phyloP scores from a whole-genome alignment of 2,329 filamentous ascomycete species.

The Neofusicoccum sp. region DNA sequence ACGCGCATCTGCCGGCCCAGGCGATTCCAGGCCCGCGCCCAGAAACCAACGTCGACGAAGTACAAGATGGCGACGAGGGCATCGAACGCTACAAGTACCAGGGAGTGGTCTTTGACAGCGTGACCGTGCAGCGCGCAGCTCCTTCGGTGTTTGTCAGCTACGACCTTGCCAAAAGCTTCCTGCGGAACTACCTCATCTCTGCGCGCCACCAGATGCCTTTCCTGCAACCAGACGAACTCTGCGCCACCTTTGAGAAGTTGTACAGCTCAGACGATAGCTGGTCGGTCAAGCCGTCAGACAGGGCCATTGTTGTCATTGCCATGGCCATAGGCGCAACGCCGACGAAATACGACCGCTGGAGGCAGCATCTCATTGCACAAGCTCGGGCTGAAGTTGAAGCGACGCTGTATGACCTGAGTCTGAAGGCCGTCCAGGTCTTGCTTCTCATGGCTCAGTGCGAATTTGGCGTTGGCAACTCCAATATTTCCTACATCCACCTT shows the following conservation, averaged over 20 bases:
- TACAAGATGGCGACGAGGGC: not conserved
- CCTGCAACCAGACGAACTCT: not conserved
- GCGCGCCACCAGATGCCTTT: not conserved
- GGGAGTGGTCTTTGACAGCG: not conserved
- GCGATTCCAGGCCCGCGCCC: not conserved
- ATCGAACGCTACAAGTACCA: slow-evolving; percentile 10
- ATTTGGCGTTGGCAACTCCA: not conserved
- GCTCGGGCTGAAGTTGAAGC: not conserved
- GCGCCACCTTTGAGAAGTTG: not conserved
- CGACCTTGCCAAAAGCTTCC: slow-evolving; percentile 2
- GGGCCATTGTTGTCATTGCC: not conserved
- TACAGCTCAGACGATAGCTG: not conserved
- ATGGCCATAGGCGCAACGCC: slow-evolving; percentile 8
- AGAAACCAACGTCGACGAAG: not conserved
- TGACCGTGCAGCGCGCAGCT: not conserved
- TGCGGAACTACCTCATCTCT: not conserved
- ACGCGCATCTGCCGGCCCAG: not conserved
- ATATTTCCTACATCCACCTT: not conserved
- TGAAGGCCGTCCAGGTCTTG: not conserved
- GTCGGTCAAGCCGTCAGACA: not conserved
- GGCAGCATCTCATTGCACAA: not conserved
- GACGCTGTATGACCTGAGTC: not conserved
- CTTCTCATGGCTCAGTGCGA: slow-evolving; percentile 11
- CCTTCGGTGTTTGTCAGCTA: not conserved
- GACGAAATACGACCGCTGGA: not conserved